Evolutionary conservation across 805 yeast species (phyloP), one percentile per base, ranked within the genome.

Genomic region (Sugiyamaella mastotermitis): DNA sequence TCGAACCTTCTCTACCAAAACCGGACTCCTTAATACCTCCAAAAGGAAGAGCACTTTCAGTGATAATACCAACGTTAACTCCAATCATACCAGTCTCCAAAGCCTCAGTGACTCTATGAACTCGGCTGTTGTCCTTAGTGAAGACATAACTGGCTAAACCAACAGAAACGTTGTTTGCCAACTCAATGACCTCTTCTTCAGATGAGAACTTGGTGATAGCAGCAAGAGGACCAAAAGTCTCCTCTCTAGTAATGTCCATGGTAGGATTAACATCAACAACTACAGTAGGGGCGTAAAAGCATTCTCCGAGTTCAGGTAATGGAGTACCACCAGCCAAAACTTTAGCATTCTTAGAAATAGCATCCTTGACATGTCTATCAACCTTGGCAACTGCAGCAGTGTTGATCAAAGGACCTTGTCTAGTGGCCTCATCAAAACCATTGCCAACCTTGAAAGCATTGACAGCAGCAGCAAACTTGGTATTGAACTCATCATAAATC

Each of bases 61-160:
- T 74, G 39, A 84, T 72, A 8, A 72, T 62, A 19, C 92, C 92
- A 8, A 86, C 75, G 61, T 84, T 84, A 41, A 76, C 78, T 29
- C 92, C 92, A 37, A 84, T 72, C 94, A 84, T 84, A 33, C 94
- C 94, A 20, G 71, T 76, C 47, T 84, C 76, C 37, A 84, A 65
- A 18, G 67, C 74, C 59, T 81, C 87, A 22, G 83, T 78, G 6
- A 80, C 74, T 39, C 71, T 65, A 59, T 78, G 69, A 6, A 79
- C 65, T 33, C 78, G 68, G 34, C 65, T 55, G 40, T 76, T 57
- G 57, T 80, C 72, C 37, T 65, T 56, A 15, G 87, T 71, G 64
- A 57, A 83, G 58, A 84, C 72, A 57, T 84, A 84, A 11, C 84
- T 84, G 2, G 92, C 90, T 37, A 83, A 69, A 14, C 94, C 94